Evolutionary conservation across 2,329 filamentous ascomycete species (phyloP).

Genomic region (Epicoccum nigrum): DNA sequence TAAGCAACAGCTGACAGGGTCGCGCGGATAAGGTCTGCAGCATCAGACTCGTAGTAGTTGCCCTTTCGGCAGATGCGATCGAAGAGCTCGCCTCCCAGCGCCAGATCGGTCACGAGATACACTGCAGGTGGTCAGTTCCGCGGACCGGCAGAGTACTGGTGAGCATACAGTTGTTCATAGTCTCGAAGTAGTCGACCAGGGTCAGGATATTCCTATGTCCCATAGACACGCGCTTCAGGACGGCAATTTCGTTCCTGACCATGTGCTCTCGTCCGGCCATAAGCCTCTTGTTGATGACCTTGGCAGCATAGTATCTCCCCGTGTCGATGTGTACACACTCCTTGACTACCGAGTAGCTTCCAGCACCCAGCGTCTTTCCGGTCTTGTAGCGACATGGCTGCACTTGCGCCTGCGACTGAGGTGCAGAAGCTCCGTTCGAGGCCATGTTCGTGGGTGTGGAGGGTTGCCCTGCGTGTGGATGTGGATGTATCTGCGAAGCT

Average conservation of each 20-base stretch:
- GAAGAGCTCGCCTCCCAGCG: slow-evolving; percentile 94
- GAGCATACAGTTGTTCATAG: slow-evolving; percentile 86
- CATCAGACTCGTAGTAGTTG: slow-evolving; percentile 97
- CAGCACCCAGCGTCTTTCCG: slow-evolving; percentile 94
- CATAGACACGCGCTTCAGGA: slow-evolving; percentile 98
- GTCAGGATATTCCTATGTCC: slow-evolving; percentile 98
- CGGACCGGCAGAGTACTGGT: no score
- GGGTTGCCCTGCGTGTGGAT: no score
- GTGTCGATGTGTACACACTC: slow-evolving; percentile 99
- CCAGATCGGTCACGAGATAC: slow-evolving; percentile 96
- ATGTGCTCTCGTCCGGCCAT: slow-evolving; percentile 99
- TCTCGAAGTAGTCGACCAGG: slow-evolving; percentile 98
- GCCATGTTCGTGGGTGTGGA: slow-evolving; percentile 24
- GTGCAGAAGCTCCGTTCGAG: slow-evolving; percentile 42
- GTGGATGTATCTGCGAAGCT: no score
- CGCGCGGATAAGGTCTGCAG: slow-evolving; percentile 90
- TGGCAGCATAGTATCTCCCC: slow-evolving; percentile 95
- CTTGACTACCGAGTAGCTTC: slow-evolving; percentile 97
- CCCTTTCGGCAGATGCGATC: slow-evolving; percentile 98
- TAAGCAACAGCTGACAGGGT: slow-evolving; percentile 98
- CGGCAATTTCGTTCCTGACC: slow-evolving; percentile 97
- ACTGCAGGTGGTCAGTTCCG: slow-evolving; percentile 55
- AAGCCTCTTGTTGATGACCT: slow-evolving; percentile 98
- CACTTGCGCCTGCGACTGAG: slow-evolving; percentile 62
- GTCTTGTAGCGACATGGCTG: slow-evolving; percentile 99